phyloP scores from a whole-genome alignment of 495 filamentous ascomycete species.

The Entonaema liquescens region DNA sequence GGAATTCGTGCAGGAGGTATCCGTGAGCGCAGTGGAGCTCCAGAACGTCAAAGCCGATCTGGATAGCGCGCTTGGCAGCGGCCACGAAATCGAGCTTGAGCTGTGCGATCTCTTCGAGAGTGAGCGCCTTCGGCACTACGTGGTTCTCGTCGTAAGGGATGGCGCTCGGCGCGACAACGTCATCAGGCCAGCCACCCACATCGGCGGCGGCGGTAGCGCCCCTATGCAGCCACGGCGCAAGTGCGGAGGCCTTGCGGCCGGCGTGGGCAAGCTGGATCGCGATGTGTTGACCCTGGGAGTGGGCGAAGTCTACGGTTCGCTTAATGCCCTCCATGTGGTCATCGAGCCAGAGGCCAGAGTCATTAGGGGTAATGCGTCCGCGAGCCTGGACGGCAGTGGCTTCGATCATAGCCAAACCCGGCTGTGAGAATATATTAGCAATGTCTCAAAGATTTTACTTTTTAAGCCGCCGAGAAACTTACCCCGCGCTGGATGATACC shows the following conservation, averaged over 20 bases:
- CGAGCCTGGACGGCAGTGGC: conserved; percentile 72
- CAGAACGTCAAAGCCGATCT: conserved; percentile 65
- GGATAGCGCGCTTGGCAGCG: conserved; percentile 60
- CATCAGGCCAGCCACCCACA: conserved; percentile 70
- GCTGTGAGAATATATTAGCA: conserved; percentile 31
- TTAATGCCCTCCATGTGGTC: conserved; percentile 69
- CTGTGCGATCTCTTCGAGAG: conserved; percentile 58
- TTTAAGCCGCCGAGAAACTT: neutral
- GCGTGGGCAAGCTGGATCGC: conserved; percentile 80
- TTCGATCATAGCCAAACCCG: conserved; percentile 74
- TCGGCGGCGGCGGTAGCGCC: conserved; percentile 50
- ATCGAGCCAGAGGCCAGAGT: conserved; percentile 78
- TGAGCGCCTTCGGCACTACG: conserved; percentile 58
- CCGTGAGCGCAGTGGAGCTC: conserved; percentile 64
- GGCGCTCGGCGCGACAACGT: conserved; percentile 66
- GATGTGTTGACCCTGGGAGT: conserved; percentile 73
- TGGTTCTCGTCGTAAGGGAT: conserved; percentile 48
- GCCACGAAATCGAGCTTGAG: conserved; percentile 61
- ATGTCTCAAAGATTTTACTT: neutral
- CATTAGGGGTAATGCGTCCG: conserved; percentile 78
- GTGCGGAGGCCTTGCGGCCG: conserved; percentile 74
- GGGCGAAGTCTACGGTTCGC: conserved; percentile 70
- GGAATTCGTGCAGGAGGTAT: conserved; percentile 69
- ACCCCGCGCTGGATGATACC: conserved; percentile 70
- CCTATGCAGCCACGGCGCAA: conserved; percentile 46